Base-by-base conservation (phyloP, 2,329 filamentous ascomycete genomes). In the Chrysoporthe cubensis region DNA sequence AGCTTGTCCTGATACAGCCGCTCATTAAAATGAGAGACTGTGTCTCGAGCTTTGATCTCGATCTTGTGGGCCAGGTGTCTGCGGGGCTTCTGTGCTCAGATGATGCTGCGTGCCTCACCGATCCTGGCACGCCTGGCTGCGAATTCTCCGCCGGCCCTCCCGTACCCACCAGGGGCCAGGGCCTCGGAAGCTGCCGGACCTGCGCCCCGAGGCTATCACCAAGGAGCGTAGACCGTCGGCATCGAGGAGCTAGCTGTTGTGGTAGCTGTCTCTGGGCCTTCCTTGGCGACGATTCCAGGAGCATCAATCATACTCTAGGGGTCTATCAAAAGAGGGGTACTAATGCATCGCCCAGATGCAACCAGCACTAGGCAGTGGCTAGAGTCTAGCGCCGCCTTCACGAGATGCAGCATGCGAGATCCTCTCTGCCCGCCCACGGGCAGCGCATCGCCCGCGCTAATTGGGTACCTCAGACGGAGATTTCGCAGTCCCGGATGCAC, bases 391-490 rank as follows among this genome's bases (percentile, higher is more conserved):
- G 60, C 58, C 43, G 11, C 21, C 42, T 16, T 16, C n/a, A 48
- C 21, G 43, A 62, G 50, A 44, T 42, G 62, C 37, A 57, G 37
- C 21, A 56, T 64, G 21, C 62, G 40, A 64, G 48, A 57, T 56
- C 34, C 50, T 44, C 61, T 37, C 34, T 18, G n/a, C 32, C 13
- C 21, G 61, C n/a, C 61, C 61, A 63, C 61, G 61, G 40, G 61
- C 61, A 54, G 42, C 48, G 13, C n/a, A 44, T n/a, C 16, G 18
- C 6, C 18, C 37, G 32, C n/a, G 26, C 32, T 54, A 48, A 63
- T 57, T 64, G 62, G 62, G 3, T 16, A 34, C 46, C 21, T 16
- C 8, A 42, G 48, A 26, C 60, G 14, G 9, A 26, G 14, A 21
- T 50, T 13, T n/a, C 48, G 46, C 40, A 42, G 18, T 57, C 40